Evolutionary conservation across 805 yeast species (phyloP).

Genomic region (Hermanozyma aechmeae): DNA sequence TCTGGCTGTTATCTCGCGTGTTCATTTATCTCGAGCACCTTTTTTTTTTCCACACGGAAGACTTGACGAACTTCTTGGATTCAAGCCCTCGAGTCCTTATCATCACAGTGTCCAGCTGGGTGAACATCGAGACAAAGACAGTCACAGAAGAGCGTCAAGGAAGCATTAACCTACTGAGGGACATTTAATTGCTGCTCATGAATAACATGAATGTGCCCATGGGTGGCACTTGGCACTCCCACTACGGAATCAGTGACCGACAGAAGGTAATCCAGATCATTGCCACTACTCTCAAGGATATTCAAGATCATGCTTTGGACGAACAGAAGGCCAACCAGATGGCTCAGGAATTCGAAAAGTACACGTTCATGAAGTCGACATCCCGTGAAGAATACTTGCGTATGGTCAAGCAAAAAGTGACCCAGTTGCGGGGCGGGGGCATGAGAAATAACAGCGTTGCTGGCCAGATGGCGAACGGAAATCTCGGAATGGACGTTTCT

Average conservation of each 20-base stretch:
- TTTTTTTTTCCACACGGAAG: too few relatives aligned
- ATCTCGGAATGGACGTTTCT: conserved; percentile 3
- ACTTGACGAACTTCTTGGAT: too few relatives aligned
- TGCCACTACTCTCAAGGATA: conserved; percentile 26
- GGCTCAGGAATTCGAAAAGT: conserved; percentile 67
- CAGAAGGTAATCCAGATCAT: conserved; percentile 32
- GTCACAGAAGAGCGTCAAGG: too few relatives aligned
- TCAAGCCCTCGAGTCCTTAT: too few relatives aligned
- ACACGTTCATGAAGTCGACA: conserved; percentile 49
- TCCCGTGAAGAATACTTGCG: conserved; percentile 48
- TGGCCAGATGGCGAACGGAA: conserved; percentile 3
- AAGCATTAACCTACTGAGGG: too few relatives aligned
- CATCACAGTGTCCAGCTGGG: too few relatives aligned
- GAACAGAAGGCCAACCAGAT: conserved; percentile 24
- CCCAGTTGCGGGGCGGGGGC: conserved; percentile 16
- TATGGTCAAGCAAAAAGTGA: conserved; percentile 30
- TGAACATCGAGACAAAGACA: too few relatives aligned
- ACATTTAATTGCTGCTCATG: too few relatives aligned
- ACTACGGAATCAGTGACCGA: conserved; percentile 20
- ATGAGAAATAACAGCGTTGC: conserved; percentile 9
- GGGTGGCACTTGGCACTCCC: conserved; percentile 18
- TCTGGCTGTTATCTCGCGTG: too few relatives aligned
- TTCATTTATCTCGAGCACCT: too few relatives aligned
- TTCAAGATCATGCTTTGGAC: conserved; percentile 23
- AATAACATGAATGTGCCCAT: conserved; percentile 12